Base-by-base conservation (phyloP, 441 rosid species). In the Breynia disticha region DNA sequence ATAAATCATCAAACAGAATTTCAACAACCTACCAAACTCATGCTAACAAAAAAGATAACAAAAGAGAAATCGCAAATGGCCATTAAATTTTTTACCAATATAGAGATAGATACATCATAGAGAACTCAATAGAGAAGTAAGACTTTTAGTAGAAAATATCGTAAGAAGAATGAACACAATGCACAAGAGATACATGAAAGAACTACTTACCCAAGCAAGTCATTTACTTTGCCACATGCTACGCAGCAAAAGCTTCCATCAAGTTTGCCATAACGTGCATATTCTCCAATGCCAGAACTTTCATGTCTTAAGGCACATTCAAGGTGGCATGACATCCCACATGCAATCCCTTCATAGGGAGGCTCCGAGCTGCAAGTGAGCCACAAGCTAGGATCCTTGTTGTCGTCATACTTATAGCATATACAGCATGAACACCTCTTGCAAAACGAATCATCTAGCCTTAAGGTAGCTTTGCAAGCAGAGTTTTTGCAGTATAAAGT, bases 371-470 rank as follows among this genome's bases (percentile, higher is more conserved):
- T 75, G 67, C 99, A 94, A 56, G 71, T 73, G 50, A 90, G 65
- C 99, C 99, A 94, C 48, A 94, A 71, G 68, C 97, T 94, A 48
- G 96, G 96, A 70, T 89, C 99, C 73, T 94, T 94, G 55, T 85
- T 83, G 77, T 94, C 97, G 59, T 90, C 99, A 56, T 81, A 94
- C 63, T 68, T 77, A 18, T 55, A 72, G 63, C 99, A 94, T 22
- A 90, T 77, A 68, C 95, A 90, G 52, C 99, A 94, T 1, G 95
- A 87, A 68, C 99, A 94, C 69, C 97, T 78, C 71, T 76, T 89
- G 70, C 99, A 94, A 70, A 87, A 94, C 18, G 61, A 60, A 63
- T 79, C 89, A 12, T 69, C 87, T 57, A 52, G 70, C 68, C 72
- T 78, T 39, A 94, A 59, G 24, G 68, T 81, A 52, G 96, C 96